Evolutionary conservation across 179 eudicot species (phyloP).

Genomic region (Camellia oleifera): DNA sequence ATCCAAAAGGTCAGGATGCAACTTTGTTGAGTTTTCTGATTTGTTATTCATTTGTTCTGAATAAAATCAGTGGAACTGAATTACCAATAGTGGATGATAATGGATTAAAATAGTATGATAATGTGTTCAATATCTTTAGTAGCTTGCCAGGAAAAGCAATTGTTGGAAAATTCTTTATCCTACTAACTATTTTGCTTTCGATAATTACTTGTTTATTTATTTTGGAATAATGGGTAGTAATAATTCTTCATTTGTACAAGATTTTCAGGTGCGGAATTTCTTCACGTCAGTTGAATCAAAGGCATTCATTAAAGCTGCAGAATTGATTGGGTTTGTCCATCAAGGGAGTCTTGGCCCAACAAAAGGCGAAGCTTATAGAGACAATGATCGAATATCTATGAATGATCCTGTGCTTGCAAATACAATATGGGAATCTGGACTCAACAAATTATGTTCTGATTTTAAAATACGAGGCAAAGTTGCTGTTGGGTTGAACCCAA

Average conservation of each 20-base stretch:
- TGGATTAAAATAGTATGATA: not conserved
- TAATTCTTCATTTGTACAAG: constrained; percentile 24
- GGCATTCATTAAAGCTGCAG: constrained; percentile 74
- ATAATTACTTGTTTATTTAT: not conserved
- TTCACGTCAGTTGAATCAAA: constrained; percentile 68
- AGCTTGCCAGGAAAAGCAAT: not conserved
- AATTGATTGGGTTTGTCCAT: constrained; percentile 76
- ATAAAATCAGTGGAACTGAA: not conserved
- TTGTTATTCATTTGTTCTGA: not conserved
- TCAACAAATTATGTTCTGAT: constrained; percentile 50
- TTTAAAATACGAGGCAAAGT: constrained; percentile 72
- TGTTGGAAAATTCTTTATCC: not conserved
- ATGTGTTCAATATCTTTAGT: not conserved
- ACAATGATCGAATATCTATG: constrained; percentile 86
- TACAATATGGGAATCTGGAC: constrained; percentile 75
- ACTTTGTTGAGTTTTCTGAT: not conserved
- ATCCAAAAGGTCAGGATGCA: not conserved
- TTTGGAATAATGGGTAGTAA: constrained; percentile 2
- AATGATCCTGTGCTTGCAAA: constrained; percentile 73
- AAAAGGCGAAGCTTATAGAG: constrained; percentile 89
- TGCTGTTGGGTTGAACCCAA: constrained; percentile 89
- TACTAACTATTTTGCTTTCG: not conserved
- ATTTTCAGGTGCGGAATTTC: constrained; percentile 67
- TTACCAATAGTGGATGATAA: not conserved
- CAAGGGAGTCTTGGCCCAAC: constrained; percentile 98